phyloP scores from a whole-genome alignment of 805 yeast genomes.

The Wilhelminamyces savonicus region DNA sequence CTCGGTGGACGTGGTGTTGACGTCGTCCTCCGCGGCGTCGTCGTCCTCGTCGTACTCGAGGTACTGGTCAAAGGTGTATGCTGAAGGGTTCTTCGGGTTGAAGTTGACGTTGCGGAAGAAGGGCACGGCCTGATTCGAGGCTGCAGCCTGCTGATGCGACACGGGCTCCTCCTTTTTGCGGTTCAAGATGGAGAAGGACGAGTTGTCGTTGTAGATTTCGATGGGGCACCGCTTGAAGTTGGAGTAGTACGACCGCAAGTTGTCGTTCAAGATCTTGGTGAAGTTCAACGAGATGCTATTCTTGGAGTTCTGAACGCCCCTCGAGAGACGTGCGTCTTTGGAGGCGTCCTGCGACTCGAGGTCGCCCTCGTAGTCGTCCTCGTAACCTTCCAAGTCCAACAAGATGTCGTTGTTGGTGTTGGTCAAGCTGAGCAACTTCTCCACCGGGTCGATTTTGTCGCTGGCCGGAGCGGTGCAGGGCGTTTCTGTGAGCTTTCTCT shows the following conservation, averaged over 20 bases:
- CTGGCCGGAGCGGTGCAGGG: constrained; percentile 1
- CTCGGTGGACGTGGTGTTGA: too few relatives aligned
- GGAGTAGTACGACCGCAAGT: constrained; percentile 26
- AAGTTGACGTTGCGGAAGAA: constrained; percentile 34
- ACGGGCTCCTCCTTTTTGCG: constrained; percentile 3
- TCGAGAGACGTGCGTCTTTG: background rate
- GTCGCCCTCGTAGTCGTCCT: constrained; percentile 3
- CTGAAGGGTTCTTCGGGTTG: constrained; percentile 19
- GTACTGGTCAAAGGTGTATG: constrained; percentile 27
- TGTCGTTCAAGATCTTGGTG: constrained; percentile 33
- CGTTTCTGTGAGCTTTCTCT: constrained; percentile 5
- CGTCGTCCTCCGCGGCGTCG: constrained; percentile 3
- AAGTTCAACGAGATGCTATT: constrained; percentile 22
- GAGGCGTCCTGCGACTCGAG: constrained; percentile 1
- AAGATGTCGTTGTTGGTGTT: constrained; percentile 25
- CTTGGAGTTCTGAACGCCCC: background rate
- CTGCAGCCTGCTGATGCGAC: constrained; percentile 2
- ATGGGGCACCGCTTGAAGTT: constrained; percentile 20
- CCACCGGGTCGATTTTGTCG: constrained; percentile 38
- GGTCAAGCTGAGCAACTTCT: constrained; percentile 31
- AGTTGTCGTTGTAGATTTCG: constrained; percentile 27
- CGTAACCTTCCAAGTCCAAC: constrained; percentile 16
- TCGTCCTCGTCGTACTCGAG: constrained; percentile 27
- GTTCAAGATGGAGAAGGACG: constrained; percentile 27
- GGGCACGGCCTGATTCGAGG: constrained; percentile 16